Evolutionary conservation across 441 rosid species (phyloP).

Genomic region (Populus trichocarpa): DNA sequence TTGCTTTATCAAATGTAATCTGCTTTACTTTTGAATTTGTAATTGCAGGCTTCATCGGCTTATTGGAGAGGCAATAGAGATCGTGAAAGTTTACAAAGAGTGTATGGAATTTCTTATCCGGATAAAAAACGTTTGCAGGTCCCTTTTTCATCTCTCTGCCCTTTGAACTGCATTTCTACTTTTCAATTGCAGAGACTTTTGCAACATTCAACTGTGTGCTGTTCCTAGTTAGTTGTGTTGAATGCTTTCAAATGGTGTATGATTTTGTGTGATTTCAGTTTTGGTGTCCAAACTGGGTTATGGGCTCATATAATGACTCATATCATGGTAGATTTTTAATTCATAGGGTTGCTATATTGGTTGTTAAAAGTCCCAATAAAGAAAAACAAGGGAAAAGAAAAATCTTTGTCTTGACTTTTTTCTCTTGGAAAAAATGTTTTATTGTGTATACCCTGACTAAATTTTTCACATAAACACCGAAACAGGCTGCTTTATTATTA

Average conservation of each 20-base stretch:
- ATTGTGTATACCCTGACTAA: background rate
- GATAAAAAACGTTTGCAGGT: constrained; percentile 89
- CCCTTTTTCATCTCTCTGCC: constrained; percentile 7
- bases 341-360: background rate
- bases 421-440: background rate
- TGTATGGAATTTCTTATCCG: constrained; percentile 95
- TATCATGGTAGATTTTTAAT: background rate
- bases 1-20: constrained; percentile 9
- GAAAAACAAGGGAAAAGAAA: background rate
- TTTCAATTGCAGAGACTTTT: constrained; percentile 6
- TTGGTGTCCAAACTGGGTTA: background rate
- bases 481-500: background rate
- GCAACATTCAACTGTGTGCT: background rate
- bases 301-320: background rate
- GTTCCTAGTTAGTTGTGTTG: background rate
- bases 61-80: constrained; percentile 91
- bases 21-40: constrained; percentile 11
- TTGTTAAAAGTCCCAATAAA: too few species aligned
- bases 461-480: background rate
- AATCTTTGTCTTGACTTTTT: background rate
- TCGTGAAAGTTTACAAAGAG: constrained; percentile 96
- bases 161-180: background rate
- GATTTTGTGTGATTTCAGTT: background rate
- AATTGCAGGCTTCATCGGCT: constrained; percentile 88
- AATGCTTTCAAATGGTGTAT: background rate